A percentile compares a stretch with the other conserved stretches of the same genome.
Conservation (phyloP, 2,329 filamentous ascomycete genomes). For the Penicillium sp. region DNA sequence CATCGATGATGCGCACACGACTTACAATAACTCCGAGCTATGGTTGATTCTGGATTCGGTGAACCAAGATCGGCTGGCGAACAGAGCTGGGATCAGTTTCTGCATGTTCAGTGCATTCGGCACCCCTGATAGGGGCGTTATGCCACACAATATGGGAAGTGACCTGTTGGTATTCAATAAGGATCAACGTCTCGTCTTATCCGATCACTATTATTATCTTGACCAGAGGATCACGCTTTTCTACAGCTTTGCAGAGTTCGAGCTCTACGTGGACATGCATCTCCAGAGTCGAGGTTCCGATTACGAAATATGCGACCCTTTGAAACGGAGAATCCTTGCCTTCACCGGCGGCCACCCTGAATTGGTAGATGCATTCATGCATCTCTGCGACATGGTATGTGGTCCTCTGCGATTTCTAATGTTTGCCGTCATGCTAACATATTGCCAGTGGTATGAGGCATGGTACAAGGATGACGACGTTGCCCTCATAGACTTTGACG, state of each 20-base stretch:
- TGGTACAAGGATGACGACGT: not conserved
- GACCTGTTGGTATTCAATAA: not conserved
- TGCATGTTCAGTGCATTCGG: not conserved
- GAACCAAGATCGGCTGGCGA: not conserved
- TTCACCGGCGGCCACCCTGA: not conserved
- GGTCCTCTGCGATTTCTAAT: not conserved
- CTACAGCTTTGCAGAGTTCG: not conserved
- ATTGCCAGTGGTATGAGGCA: not conserved
- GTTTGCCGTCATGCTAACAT: not conserved
- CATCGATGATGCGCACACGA: not conserved
- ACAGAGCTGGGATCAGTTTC: not conserved
- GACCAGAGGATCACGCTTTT: not conserved
- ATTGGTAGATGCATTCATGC: not conserved
- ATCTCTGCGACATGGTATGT: not conserved
- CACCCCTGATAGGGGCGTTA: not conserved
- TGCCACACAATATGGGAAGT: not conserved
- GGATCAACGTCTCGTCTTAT: not conserved
- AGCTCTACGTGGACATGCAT: not conserved
- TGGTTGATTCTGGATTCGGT: not conserved
- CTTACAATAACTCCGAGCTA: not conserved
- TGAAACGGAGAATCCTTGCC: not conserved
- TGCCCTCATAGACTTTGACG: not conserved
- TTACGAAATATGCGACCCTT: not conserved
- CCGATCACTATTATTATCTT: too few species aligned
- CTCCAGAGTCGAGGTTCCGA: not conserved